Evolutionary conservation across 371 early-diverging fungal genomes (phyloP), one percentile per base, ranked within the genome.

Genomic region (Massospora cicadina): DNA sequence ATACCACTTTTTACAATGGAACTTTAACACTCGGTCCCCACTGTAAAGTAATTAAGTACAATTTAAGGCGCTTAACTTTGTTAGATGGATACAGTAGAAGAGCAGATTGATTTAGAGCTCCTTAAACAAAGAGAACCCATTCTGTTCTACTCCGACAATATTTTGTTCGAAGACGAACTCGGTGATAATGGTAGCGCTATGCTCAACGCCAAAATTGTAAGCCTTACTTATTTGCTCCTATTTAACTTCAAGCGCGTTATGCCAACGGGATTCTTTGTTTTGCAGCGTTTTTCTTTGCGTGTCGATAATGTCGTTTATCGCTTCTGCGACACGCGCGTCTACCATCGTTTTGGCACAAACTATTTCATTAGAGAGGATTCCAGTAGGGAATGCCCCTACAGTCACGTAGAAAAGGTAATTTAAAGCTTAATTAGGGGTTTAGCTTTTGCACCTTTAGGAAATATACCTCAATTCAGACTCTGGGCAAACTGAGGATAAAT

Each of bases 151-250:
- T 90, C 91, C 69, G 90, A 94, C 62, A 80, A 86, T 55, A 81
- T 91, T 0, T 76, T 97, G 58, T 97, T 82, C 70, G 98, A 97
- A 69, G 98, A 97, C 71, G 98, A 97, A 72, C 75, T 97, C 54
- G 93, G 88, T 10, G 98, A 97, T 69, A 93, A 94, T 70, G 98
- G 98, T 17, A 81, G 85, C 0, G 86, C 91, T 7, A 74, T 87
- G 63, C 72, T 90, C 29, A 81, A 80, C 1, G 81, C 86, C 26
- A 86, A 89, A 68, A 75, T 96, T 69, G 91, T 91, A 78, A 72
- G 75, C 68, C 21, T 26, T 33, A 53, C 24, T n/a, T 23, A 27
- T 0, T 56, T 55, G n/a, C 13, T 66, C 24, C 64, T 55, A 67
- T 43, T 66, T 60, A 31, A 32, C 26, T 54, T 10, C 55, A 62